Base-by-base conservation (phyloP, 176 grass and related monocot genomes). In the Musa schizocarpa region DNA sequence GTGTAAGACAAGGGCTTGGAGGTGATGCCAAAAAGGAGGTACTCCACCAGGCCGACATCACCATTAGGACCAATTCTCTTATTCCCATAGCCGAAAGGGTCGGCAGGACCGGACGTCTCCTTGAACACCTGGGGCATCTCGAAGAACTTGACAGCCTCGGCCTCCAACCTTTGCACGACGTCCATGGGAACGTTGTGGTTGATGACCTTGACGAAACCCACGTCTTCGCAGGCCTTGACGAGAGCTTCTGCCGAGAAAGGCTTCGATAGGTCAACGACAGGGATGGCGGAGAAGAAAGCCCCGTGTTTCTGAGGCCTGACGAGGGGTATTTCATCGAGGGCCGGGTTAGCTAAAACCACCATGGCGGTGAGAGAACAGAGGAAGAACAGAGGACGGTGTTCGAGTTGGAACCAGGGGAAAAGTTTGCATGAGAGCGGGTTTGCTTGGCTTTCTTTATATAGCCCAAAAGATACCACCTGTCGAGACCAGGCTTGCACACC, bases 31-130 rank as follows among this genome's bases (percentile, higher is more conserved):
- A 99, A 81, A 79, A 99, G 91, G 50, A 99, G 86, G 87, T 99
- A 99, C 88, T 99, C 96, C 77, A 99, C 80, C 88, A 87, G 90
- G 0, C 96, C 96, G 54, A 90, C 75, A 81, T 99, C 96, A 64
- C 96, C 96, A 81, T 91, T 99, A 56, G 82, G 76, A 0, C 96
- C 96, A 29, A 99, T 99, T 8, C 71, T 80, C 88, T 92, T 99
- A 75, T 76, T 95, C 53, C 96, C 91, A 58, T 99, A 99, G 0
- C 96, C 96, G 52, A 92, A 92, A 63, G 96, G 96, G 80, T 84
- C 87, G 2, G 81, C 74, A 3, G 85, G 86, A 0, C 83, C 88
- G 0, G 65, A 74, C 14, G 73, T 78, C 43, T 92, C 88, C 88
- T 99, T 99, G 11, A 92, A 91, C 1, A 13, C 49, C 76, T 84